Base-by-base conservation (phyloP, 768 basidiomycete genomes). In the Suillus occidentalis region DNA sequence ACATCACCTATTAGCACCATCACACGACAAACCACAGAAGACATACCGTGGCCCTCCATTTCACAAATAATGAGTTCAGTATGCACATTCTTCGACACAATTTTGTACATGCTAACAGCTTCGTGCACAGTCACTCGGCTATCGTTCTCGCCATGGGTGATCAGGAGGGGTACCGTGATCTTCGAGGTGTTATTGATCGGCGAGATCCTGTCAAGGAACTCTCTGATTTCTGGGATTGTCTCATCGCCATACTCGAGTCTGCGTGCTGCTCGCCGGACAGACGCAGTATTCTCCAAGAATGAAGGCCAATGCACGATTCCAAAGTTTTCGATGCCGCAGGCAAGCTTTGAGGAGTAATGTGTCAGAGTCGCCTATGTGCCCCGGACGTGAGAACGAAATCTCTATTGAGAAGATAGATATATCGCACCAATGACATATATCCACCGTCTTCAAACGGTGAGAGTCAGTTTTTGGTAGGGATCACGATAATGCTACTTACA, bases 221-320 rank as follows among this genome's bases (percentile, higher is more conserved):
- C 76, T 52, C 77, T 74, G 45, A 81, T 75, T 52, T 61, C 72
- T 4, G 80, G 75, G 43, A 77, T 68, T 9, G 77, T 70, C 60
- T 81, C 80, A 63, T 82, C 80, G 6, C 80, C 80, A 63, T 81
- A 81, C 63, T 81, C 79, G 42, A 69, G 73, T 39, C 80, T 74
- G 42, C 80, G 70, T 61, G 71, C 68, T 20, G 75, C 77, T 34
- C 73, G 79, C 22, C 80, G 75, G 31, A 72, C 68, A 0, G 76
- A 65, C 20, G 80, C 80, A 3, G 80, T 82, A 53, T 80, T 79
- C 66, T 80, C 71, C n/a, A 81, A 77, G 66, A 81, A 81, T 1
- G 78, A 79, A 13, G 76, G 71, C 74, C 77, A 81, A 63, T 81
- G 77, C 28, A 69, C 71, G 28, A 82, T 75, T 13, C 80, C 80